Evolutionary conservation across 768 basidiomycete species (phyloP), one percentile per base, ranked within the genome.

Genomic region (Candolleomyces eurysporus): DNA sequence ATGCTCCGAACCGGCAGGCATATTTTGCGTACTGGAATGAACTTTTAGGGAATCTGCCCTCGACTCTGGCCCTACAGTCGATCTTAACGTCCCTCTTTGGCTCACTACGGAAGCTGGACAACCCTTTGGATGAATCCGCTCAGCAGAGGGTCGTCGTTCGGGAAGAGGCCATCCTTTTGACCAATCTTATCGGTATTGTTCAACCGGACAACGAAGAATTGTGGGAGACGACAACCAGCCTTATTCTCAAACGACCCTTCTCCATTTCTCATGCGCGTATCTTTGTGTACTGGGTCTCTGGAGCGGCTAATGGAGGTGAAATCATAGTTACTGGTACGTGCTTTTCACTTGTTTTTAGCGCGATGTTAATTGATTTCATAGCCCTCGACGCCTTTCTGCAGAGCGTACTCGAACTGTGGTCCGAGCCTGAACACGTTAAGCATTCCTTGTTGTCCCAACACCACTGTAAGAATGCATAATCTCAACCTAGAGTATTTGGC

Each of bases 401-500:
- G 43, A 76, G 71, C 51, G 71, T 84, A 0, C 68, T 91, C 7
- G 83, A 85, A 5, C 69, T 80, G 0, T 98, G 96, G 96, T 79
- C 89, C 4, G 82, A 87, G 22, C 73, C 85, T 1, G 89, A 90
- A 50, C 90, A 94, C 67, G 80, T 97, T 68, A 90, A 86, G 63
- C 89, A 90, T 71, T 92, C 93, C 0, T 74, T 91, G 22, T 77
- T 94, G 7, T 82, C 84, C 21, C 81, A 82, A 19, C 94, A 96
- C 73, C 85, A 77, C 57, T 92, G 93, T 94, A 73, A 63, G 89
- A n/a, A 19, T 40, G 42, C n/a, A 9, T 50, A 49, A n/a, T 30
- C 19, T 16, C 21, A 36, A 14, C 36, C 10, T 14, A 57, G 40
- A 62, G 16, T 57, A 4, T 48, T 19, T 21, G 49, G n/a, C 53